Conservation (phyloP, 169 alveolate genomes). For the Babesia gibsoni region DNA sequence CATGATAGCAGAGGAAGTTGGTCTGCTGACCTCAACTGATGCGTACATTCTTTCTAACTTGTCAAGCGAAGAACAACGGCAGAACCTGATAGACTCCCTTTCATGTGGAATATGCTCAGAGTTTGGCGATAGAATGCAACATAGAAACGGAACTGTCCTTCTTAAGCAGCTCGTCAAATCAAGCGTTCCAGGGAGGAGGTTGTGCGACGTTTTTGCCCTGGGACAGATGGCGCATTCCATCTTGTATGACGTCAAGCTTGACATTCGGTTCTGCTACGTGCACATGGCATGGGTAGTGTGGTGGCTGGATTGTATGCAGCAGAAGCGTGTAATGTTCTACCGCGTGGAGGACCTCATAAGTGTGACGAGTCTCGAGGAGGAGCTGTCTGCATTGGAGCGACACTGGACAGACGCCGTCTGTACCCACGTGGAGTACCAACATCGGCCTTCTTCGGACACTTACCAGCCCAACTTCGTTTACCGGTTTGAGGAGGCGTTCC, state of each 20-base stretch:
- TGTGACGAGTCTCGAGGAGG: constrained; percentile 4
- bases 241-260: constrained; percentile 3
- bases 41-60: constrained; percentile 24
- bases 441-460: not conserved
- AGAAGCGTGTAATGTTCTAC: constrained; percentile 57
- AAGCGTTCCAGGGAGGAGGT: constrained; percentile 15
- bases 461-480: not conserved
- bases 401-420: constrained; percentile 58
- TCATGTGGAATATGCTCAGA: constrained; percentile 21
- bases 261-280: constrained; percentile 31
- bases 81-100: not conserved
- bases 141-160: constrained; percentile 17
- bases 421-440: constrained; percentile 14
- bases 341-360: constrained; percentile 38
- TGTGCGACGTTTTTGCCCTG: constrained; percentile 16
- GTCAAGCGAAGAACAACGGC: not conserved
- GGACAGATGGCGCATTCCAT: constrained; percentile 25
- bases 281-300: constrained; percentile 51
- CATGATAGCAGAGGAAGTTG: constrained; percentile 31
- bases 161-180: constrained; percentile 15
- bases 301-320: constrained; percentile 56
- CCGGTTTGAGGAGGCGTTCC: constrained; percentile 32
- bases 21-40: constrained; percentile 29
- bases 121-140: constrained; percentile 21
- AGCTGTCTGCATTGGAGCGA: constrained; percentile 6